Base-by-base conservation (phyloP, 2,329 filamentous ascomycete species). In the Penicillium vulpinum region DNA sequence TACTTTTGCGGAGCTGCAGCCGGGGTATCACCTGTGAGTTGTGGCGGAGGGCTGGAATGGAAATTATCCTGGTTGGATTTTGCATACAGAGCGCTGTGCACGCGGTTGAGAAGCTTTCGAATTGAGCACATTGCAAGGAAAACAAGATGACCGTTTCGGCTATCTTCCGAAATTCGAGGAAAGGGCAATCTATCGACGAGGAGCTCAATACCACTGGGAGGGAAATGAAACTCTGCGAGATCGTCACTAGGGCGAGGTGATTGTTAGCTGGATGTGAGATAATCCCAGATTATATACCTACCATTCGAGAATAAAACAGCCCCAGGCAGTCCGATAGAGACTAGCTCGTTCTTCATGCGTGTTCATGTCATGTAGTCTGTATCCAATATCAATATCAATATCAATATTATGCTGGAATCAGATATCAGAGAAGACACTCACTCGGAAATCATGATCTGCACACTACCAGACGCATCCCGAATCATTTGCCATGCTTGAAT, bases 41-140 rank as follows among this genome's bases (percentile, higher is more conserved):
- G 48, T 10, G 48, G n/a, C 16, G 48, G 35, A 28, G 51, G 29
- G 16, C 33, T 35, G 28, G 40, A n/a, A 26, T 51, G 40, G n/a
- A 38, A 52, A 7, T 22, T 52, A 10, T 46, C 54, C 48, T 39
- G 48, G 22, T 48, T 29, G 8, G 56, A 6, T 52, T 57, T 50
- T 56, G 76, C 44, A 56, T 59, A 22, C 31, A 61, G 26, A 44
- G 49, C 40, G 8, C 29, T 62, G 38, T 62, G 61, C 18, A 59
- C 61, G 35, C 60, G 53, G 29, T 62, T 62, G 13, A 63, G 45
- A 21, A 63, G 56, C 44, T 58, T 63, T 9, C 61, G 55, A 21
- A 60, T 56, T 5, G 60, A 63, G 29, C 60, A 62, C 60, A 63
- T 62, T n/a, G 61, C 57, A 29, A 63, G 61, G 13, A 63, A 63